Conservation (phyloP, 371 early-diverging fungal species). For the Umbelopsis sp. region DNA sequence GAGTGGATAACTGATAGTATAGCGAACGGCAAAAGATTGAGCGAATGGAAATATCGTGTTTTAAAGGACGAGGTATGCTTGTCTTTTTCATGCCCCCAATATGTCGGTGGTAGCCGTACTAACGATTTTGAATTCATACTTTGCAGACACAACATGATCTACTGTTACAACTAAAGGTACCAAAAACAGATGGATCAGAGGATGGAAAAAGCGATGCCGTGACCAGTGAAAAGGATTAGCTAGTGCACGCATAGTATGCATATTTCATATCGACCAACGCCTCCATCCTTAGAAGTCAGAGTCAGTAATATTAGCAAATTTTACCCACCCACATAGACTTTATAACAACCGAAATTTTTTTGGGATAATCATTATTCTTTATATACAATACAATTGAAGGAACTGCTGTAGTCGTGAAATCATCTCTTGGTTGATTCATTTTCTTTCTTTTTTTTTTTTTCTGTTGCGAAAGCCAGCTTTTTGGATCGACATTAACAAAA, state of each 20-base stretch:
- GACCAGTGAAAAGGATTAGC: too few species aligned
- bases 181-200: too few species aligned
- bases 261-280: too few species aligned
- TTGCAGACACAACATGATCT: not conserved
- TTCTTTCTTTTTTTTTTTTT: not conserved
- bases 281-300: too few species aligned
- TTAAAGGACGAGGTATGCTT: not conserved
- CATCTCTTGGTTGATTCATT: not conserved
- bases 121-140: not conserved
- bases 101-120: not conserved
- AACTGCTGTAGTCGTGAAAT: not conserved
- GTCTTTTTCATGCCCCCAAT: not conserved
- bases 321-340: too few species aligned
- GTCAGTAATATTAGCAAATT: too few species aligned
- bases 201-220: too few species aligned
- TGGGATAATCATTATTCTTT: not conserved
- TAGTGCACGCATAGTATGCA: too few species aligned
- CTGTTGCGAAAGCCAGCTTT: too few species aligned
- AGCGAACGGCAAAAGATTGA: constrained; percentile 10
- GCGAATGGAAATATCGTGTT: constrained; percentile 10
- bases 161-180: not conserved
- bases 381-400: constrained; percentile 7
- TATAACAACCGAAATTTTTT: not conserved
- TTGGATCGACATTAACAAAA: not conserved
- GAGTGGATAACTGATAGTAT: constrained; percentile 12